Evolutionary conservation across 768 basidiomycete species (phyloP).

Genomic region (Termitomyces sp.): DNA sequence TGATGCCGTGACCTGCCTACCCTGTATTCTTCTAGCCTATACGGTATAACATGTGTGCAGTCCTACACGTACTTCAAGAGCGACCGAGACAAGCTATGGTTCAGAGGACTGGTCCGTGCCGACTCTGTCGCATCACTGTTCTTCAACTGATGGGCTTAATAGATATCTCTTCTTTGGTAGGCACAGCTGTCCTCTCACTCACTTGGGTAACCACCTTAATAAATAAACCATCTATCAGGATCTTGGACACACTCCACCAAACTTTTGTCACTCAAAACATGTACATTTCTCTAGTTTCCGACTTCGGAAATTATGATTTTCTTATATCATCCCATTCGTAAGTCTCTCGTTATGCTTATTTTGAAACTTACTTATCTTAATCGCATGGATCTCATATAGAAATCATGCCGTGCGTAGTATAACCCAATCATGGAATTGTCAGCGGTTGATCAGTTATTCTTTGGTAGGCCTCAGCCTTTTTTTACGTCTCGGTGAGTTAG

Average conservation of each 20-base stretch:
- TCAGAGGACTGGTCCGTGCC: background rate
- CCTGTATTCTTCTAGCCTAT: background rate
- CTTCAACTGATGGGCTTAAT: background rate
- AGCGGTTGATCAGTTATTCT: background rate
- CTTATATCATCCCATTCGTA: background rate
- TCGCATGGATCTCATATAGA: background rate
- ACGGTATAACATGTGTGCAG: conserved; percentile 2
- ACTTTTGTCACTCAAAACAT: background rate
- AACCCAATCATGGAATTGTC: too few relatives aligned
- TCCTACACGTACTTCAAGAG: background rate
- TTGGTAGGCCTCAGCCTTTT: background rate
- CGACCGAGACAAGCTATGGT: background rate
- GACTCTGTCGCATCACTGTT: background rate
- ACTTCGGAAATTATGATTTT: conserved; percentile 1
- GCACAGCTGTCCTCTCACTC: too few relatives aligned
- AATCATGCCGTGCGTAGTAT: background rate
- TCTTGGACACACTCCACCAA: background rate
- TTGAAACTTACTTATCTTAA: too few relatives aligned
- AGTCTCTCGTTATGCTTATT: background rate
- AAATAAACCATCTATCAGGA: background rate
- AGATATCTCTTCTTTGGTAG: conserved; percentile 1
- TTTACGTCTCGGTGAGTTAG: background rate
- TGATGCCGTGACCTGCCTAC: background rate
- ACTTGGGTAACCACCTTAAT: too few relatives aligned
- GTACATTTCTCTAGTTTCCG: background rate